Conservation (phyloP, 2,329 filamentous ascomycete genomes). For the Calonectria fujianensis region DNA sequence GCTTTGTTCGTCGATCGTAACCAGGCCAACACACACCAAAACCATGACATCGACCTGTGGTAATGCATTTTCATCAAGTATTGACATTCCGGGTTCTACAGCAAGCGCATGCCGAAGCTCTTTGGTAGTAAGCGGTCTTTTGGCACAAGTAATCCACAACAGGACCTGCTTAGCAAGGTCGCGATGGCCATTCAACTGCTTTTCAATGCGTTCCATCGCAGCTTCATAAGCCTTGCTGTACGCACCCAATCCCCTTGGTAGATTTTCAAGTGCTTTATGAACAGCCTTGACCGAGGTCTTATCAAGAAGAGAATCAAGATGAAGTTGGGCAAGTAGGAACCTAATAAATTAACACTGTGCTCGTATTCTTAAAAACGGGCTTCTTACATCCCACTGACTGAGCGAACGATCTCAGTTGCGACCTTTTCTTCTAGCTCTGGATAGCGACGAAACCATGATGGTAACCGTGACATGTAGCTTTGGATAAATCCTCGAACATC, state of each 20-base stretch:
- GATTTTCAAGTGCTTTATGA: no score
- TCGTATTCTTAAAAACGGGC: no score
- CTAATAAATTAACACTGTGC: neutral
- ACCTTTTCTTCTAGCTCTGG: no score
- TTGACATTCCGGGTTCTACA: neutral
- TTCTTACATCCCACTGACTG: no score
- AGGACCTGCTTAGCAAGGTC: neutral
- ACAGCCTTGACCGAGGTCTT: conserved; percentile 22
- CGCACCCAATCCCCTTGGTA: no score
- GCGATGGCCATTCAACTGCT: conserved; percentile 38
- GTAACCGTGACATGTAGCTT: no score
- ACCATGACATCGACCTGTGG: neutral
- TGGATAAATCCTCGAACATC: no score
- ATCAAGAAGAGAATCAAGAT: conserved; percentile 38
- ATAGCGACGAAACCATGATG: no score
- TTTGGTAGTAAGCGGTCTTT: neutral
- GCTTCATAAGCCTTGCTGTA: neutral
- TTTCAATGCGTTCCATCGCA: conserved; percentile 58
- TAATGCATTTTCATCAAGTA: neutral
- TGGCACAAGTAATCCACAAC: neutral
- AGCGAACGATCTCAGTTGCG: no score
- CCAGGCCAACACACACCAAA: neutral
- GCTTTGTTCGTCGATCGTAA: neutral
- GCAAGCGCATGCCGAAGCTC: neutral
- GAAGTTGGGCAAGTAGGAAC: conserved; percentile 47